A percentile compares a stretch with the other conserved stretches of the same genome.
Conservation (phyloP, 192 early-diverging fungal species). For the Thoreauomyces humboldtii region DNA sequence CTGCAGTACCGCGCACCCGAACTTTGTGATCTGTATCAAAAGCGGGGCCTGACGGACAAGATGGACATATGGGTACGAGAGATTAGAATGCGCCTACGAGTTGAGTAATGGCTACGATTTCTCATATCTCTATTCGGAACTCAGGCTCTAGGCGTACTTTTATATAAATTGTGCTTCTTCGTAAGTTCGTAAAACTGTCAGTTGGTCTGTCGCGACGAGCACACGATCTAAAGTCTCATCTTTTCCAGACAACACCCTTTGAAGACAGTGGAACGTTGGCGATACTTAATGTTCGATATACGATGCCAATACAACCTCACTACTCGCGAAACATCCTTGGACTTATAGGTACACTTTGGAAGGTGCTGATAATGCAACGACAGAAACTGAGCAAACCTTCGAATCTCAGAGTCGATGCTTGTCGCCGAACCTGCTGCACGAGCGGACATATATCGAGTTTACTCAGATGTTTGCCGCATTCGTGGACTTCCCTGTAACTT, state of each 20-base stretch:
- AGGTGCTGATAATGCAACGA: too few relatives aligned
- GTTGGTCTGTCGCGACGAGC: too few relatives aligned
- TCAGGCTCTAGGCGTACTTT: conserved; percentile 85
- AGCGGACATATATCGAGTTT: conserved; percentile 80
- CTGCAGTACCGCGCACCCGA: conserved; percentile 95
- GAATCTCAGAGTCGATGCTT: conserved; percentile 61
- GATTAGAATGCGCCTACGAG: too few relatives aligned
- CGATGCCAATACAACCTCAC: conserved; percentile 69
- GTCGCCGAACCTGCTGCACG: conserved; percentile 72
- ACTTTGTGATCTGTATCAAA: conserved; percentile 89
- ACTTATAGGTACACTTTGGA: conserved; percentile 35
- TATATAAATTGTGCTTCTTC: conserved; percentile 94
- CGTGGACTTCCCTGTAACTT: conserved; percentile 62
- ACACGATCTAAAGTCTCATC: too few relatives aligned
- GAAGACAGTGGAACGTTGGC: conserved; percentile 85
- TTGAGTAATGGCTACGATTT: too few relatives aligned
- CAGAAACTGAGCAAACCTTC: too few relatives aligned
- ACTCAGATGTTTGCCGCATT: conserved; percentile 61
- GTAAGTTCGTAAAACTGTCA: conserved; percentile 45
- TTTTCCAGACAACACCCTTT: conserved; percentile 80
- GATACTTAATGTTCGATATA: conserved; percentile 84
- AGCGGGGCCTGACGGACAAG: conserved; percentile 79
- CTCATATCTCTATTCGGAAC: too few relatives aligned
- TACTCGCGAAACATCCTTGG: conserved; percentile 40
- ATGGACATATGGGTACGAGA: conserved; percentile 61